Percentiles rank a stretch among this genome's conserved stretches.
Evolutionary conservation across 805 yeast genomes (phyloP).

Genomic region (Nakazawaea wickerhamii): DNA sequence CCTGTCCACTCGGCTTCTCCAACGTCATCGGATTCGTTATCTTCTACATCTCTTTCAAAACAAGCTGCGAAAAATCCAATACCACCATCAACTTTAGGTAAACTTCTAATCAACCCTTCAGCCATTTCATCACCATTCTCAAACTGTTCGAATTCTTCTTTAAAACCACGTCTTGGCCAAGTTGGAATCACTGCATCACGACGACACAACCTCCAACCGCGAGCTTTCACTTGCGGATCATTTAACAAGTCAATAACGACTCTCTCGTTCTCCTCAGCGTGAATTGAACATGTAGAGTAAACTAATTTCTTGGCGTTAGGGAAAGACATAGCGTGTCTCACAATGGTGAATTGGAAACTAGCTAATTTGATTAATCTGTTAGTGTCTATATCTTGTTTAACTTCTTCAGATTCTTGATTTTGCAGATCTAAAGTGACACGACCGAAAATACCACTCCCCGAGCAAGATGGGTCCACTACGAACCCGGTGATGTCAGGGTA

Average conservation of each 20-base stretch:
- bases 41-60: constrained; percentile 48
- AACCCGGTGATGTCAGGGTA: constrained; percentile 68
- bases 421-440: constrained; percentile 53
- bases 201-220: constrained; percentile 71
- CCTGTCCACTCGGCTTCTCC: constrained; percentile 31
- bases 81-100: constrained; percentile 93
- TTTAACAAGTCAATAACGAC: constrained; percentile 76
- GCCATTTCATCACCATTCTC: constrained; percentile 53
- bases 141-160: constrained; percentile 56
- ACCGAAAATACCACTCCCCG: constrained; percentile 98
- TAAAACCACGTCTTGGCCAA: constrained; percentile 86
- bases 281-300: constrained; percentile 93
- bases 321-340: constrained; percentile 81
- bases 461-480: constrained; percentile 94
- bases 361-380: constrained; percentile 69
- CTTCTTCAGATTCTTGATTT: constrained; percentile 37
- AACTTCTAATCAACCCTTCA: constrained; percentile 79
- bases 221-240: constrained; percentile 55
- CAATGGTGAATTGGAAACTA: constrained; percentile 81
- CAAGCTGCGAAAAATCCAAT: constrained; percentile 97
- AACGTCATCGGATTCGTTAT: constrained; percentile 1
- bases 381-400: constrained; percentile 36
- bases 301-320: constrained; percentile 76
- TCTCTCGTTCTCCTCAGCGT: constrained; percentile 88
- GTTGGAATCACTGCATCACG: constrained; percentile 63